Evolutionary conservation across 257 asterid species (phyloP).

Genomic region (Petrea volubilis): DNA sequence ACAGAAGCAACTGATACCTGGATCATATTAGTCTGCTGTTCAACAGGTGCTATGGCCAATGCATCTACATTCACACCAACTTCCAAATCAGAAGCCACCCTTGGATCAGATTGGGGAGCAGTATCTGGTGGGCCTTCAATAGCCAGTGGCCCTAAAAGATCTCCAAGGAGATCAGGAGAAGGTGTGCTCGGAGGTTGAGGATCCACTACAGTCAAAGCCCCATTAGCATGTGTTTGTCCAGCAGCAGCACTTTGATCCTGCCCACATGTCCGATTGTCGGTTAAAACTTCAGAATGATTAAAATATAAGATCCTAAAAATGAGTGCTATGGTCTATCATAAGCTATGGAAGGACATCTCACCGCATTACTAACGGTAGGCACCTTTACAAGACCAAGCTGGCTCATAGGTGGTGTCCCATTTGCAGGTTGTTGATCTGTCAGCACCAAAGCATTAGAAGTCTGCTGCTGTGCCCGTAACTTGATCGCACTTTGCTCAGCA

Average conservation of each 20-base stretch:
- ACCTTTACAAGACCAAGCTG: conserved; percentile 86
- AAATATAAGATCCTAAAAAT: conserved; percentile 11
- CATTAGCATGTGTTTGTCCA: conserved; percentile 59
- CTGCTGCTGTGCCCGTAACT: conserved; percentile 88
- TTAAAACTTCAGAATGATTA: conserved; percentile 23
- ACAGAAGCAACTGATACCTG: conserved; percentile 57
- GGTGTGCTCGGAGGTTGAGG: conserved; percentile 66
- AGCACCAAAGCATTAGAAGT: conserved; percentile 80
- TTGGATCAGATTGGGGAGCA: conserved; percentile 51
- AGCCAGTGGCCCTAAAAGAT: conserved; percentile 79
- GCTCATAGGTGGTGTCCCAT: conserved; percentile 61
- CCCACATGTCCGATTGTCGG: conserved; percentile 17
- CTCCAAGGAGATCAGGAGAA: conserved; percentile 88
- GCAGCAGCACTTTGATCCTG: conserved; percentile 61
- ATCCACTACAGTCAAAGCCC: conserved; percentile 72
- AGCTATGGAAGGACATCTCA: conserved; percentile 41
- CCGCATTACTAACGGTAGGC: conserved; percentile 59
- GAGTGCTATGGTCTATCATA: conserved; percentile 15
- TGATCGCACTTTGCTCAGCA: conserved; percentile 97
- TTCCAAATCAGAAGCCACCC: conserved; percentile 43
- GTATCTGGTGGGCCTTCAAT: conserved; percentile 70
- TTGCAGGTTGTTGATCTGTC: conserved; percentile 73
- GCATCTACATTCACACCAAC: conserved; percentile 51
- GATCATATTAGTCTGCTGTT: conserved; percentile 60
- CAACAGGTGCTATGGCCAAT: conserved; percentile 80